Base-by-base conservation (phyloP, 352 stramenopile species). In the Thalassiosira oceanica region DNA sequence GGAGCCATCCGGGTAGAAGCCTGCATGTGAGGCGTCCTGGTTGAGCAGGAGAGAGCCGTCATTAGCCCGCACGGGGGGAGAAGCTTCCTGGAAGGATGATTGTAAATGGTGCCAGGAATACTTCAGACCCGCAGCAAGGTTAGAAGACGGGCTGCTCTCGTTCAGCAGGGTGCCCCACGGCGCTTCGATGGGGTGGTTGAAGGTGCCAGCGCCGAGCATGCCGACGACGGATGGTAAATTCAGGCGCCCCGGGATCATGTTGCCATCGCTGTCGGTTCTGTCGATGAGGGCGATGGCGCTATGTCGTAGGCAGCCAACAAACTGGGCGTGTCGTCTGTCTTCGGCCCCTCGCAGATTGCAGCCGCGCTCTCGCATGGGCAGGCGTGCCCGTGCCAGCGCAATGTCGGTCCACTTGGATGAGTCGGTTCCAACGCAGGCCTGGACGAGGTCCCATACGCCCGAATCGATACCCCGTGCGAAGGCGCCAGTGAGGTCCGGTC, bases 41-140 rank as follows among this genome's bases (percentile, higher is more conserved):
- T 53, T 39, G 44, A 53, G 44, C 18, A 53, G 10, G 7, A 53
- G 16, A 6, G 7, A 43, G 18, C 41, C 24, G 10, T 53, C 44
- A 35, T 5, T 5, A 10, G 11, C 5, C 18, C 11, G 7, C 6
- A 7, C 44, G 16, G 18, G 50, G 8, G 3, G n/a, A 26, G 16
- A 16, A 26, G 52, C 36, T 15, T 20, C 36, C 33, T 62, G 52
- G 36, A 54, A 62, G 35, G 18, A 37, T 23, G n/a, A 51, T 35
- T 24, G 50, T 52, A 62, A 52, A 46, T 60, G 50, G 29, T 18
- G 44, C 50, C 50, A 60, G 26, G 50, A 15, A 13, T 60, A 16
- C n/a, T 16, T 13, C 11, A 50, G 18, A 8, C 29, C 50, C n/a
- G 5, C 24, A 10, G 50, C 50, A 6, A 24, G 7, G 37, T 46